phyloP scores from a whole-genome alignment of 352 stramenopile genomes.

The Globisporangium nodosum region DNA sequence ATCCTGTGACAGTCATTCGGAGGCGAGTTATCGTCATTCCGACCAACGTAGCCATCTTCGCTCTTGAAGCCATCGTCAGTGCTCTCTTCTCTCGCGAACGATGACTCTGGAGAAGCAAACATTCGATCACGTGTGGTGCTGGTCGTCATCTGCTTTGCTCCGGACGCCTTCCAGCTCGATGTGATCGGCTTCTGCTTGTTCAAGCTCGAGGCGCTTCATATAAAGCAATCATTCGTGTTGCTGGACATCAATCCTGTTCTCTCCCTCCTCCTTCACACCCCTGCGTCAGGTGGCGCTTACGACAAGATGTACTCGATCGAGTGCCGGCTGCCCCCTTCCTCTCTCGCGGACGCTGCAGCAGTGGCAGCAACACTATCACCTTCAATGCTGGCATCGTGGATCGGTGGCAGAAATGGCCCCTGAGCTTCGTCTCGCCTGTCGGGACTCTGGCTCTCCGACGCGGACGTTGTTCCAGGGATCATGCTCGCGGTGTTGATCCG shows the following conservation, averaged over 20 bases:
- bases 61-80: background rate
- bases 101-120: background rate
- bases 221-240: background rate
- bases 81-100: no score
- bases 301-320: slow-evolving; percentile 8
- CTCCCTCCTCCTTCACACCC: background rate
- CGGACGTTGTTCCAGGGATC: background rate
- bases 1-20: background rate
- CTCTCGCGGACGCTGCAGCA: background rate
- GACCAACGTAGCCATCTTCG: background rate
- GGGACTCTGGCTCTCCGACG: background rate
- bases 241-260: background rate
- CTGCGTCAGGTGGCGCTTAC: background rate
- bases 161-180: background rate
- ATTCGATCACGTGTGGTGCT: background rate
- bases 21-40: background rate
- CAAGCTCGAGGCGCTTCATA: no score
- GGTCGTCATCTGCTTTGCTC: no score
- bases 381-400: background rate
- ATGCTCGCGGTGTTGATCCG: slow-evolving; percentile 5
- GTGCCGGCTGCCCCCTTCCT: background rate
- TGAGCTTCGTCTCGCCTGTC: no score
- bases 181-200: no score
- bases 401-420: no score
- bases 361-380: background rate